Conservation (phyloP, 2,329 filamentous ascomycete genomes). For the Monilinia laxa region DNA sequence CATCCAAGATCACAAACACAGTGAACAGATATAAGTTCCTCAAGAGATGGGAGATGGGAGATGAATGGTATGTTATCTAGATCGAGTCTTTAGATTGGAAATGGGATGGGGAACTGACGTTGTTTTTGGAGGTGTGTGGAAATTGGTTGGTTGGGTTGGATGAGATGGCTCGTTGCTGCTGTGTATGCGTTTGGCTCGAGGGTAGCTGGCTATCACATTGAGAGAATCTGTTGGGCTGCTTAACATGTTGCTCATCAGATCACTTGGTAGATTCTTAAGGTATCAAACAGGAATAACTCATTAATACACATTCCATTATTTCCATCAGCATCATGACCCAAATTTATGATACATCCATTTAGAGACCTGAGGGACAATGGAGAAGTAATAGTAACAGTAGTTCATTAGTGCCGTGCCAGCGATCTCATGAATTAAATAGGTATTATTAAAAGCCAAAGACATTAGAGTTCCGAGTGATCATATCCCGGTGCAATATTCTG, state of each 20-base stretch:
- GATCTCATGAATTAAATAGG: not conserved
- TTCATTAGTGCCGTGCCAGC: conserved; percentile 3
- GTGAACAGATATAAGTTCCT: no score
- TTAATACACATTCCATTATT: conserved; percentile 14
- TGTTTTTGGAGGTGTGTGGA: no score
- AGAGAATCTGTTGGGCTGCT: no score
- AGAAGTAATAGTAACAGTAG: conserved; percentile 14
- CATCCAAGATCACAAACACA: no score
- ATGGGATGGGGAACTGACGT: no score
- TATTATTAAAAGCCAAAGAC: not conserved
- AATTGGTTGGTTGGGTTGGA: no score
- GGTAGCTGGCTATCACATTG: no score
- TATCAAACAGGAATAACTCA: not conserved
- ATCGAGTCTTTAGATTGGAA: no score
- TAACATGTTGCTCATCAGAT: not conserved
- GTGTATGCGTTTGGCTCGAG: no score
- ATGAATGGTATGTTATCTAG: no score
- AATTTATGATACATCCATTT: conserved; percentile 9
- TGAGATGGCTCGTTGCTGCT: no score
- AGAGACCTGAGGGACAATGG: conserved; percentile 22
- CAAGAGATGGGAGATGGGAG: no score
- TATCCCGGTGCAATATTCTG: conserved; percentile 36
- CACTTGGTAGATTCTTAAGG: not conserved
- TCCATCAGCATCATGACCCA: conserved; percentile 9
- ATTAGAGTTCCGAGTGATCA: conserved; percentile 37